Evolutionary conservation across 2,329 filamentous ascomycete genomes (phyloP).

Genomic region (Colletotrichum sp.): DNA sequence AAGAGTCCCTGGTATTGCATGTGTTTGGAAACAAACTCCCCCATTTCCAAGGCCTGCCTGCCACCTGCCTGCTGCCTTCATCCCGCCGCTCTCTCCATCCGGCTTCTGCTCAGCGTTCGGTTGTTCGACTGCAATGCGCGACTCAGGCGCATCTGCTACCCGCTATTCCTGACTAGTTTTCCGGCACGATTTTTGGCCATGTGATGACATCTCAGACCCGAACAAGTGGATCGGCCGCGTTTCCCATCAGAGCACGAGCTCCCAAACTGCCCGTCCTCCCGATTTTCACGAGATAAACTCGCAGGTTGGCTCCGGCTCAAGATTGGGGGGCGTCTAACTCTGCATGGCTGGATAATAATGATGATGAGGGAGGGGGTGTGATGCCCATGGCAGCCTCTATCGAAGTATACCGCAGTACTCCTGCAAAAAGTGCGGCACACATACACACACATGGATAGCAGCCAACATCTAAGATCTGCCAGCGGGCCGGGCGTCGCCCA

Average conservation of each 20-base stretch:
- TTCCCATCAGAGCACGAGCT: neutral
- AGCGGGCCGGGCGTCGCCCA: slow-evolving; percentile 3
- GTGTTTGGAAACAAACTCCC: neutral
- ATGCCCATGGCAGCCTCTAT: neutral
- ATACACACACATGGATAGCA: neutral
- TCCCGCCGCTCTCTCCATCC: neutral
- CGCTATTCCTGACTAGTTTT: slow-evolving; percentile 13
- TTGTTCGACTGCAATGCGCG: neutral
- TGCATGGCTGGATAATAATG: neutral
- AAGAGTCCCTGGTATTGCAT: neutral
- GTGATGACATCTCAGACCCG: slow-evolving; percentile 21
- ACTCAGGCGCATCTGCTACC: slow-evolving; percentile 7
- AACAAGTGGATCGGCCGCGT: slow-evolving; percentile 13
- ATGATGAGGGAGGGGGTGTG: neutral
- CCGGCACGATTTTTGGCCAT: slow-evolving; percentile 8
- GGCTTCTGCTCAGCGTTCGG: neutral
- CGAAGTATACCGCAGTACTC: neutral
- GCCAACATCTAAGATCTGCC: neutral
- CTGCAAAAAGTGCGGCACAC: neutral
- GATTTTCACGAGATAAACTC: neutral
- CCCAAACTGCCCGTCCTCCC: neutral
- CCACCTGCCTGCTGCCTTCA: neutral
- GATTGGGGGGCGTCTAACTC: neutral
- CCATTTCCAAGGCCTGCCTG: neutral
- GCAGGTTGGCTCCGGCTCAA: neutral